Conservation (phyloP, 768 basidiomycete species). For the Tylopilus cervinicoccineus region DNA sequence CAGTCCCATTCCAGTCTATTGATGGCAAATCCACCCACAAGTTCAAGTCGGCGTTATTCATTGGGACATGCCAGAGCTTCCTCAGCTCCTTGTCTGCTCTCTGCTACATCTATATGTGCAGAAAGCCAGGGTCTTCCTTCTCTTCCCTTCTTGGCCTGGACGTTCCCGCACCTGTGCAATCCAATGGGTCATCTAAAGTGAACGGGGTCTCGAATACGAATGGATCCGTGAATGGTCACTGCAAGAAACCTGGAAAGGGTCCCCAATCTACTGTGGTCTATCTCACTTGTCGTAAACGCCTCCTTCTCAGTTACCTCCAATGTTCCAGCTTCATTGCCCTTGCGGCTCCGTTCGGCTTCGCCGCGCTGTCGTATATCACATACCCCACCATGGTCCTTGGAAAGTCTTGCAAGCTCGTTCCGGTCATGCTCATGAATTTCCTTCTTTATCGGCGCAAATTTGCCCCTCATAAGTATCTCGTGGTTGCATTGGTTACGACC, state of each 20-base stretch:
- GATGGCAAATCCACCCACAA: constrained; percentile 60
- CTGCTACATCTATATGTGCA: constrained; percentile 65
- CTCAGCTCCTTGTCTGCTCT: constrained; percentile 74
- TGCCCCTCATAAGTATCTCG: constrained; percentile 91
- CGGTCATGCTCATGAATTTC: constrained; percentile 97
- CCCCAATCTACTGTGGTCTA: constrained; percentile 26
- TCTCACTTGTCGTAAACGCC: constrained; percentile 37
- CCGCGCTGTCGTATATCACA: constrained; percentile 90
- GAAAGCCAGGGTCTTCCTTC: constrained; percentile 51
- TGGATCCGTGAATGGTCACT: constrained; percentile 33
- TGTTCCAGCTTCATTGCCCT: constrained; percentile 84
- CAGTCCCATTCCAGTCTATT: constrained; percentile 75
- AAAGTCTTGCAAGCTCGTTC: constrained; percentile 98
- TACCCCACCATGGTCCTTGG: constrained; percentile 99
- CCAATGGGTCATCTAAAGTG: constrained; percentile 21
- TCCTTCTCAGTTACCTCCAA: constrained; percentile 76
- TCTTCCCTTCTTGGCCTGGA: constrained; percentile 59
- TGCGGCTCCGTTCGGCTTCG: constrained; percentile 95
- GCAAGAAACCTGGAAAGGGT: constrained; percentile 22
- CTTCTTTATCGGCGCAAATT: constrained; percentile 90
- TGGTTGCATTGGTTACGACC: constrained; percentile 86
- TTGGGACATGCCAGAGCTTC: constrained; percentile 81
- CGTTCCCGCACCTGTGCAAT: constrained; percentile 21
- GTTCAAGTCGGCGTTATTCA: constrained; percentile 82
- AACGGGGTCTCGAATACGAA: constrained; percentile 32